Base-by-base conservation (phyloP, 2,329 filamentous ascomycete genomes). In the Proliferodiscus dingleyae region DNA sequence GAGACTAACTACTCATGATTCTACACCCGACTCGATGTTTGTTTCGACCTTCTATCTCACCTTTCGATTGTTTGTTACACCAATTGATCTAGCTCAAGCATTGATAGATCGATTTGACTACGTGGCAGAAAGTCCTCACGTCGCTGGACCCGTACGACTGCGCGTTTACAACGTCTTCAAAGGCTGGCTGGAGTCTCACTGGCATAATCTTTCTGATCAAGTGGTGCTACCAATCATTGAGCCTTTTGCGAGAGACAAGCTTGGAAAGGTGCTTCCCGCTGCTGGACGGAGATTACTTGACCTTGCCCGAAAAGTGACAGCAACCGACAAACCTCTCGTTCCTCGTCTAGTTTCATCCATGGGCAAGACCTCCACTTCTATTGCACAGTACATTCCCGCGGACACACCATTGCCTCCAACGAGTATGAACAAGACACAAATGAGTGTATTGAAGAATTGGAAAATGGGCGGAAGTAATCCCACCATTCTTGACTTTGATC, bases 121-220 rank as follows among this genome's bases (percentile, higher is more conserved):
- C 57, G 85, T 95, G 29, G 85, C 81, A 10, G 85, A 93, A 49
- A 86, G 83, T 38, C 79, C 82, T 18, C 77, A 82, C 47, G 78
- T 90, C 52, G 83, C 89, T 18, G 78, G 75, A 2, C 88, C 91
- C 0, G 91, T 97, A 18, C 83, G 90, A 41, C 72, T 98, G 38
- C 81, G 93, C 41, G 89, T 97, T 1, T 97, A 94, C 71, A 97
- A 98, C 63, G 84, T 89, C 46, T 89, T 98, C 74, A 98, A 98
- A 67, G 87, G 87, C 33, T 98, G 93, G 93, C 72, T 98, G 16
- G 93, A 97, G 69, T 93, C 87, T 5, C 89, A 98, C 66, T 98
- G 93, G 91, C 81, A 86, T 38, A 81, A 88, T 52, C 81, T 89
- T 48, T 81, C 83, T 9, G 93, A 98, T 63, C 78, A 80, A 43